Conservation (phyloP, 1,139 yeast genomes). For the Pichia kudriavzevii region DNA sequence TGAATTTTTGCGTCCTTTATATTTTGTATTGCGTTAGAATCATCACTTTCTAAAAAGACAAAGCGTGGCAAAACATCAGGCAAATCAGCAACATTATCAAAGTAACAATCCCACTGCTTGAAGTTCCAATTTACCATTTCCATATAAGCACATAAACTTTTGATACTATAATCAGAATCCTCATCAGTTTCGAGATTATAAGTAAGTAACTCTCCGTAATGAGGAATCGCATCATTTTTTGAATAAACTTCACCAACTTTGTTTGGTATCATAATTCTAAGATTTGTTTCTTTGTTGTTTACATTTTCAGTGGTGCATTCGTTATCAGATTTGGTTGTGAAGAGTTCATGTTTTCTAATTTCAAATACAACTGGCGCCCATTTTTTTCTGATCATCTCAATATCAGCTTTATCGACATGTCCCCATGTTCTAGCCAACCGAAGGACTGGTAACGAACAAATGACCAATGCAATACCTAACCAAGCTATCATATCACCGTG, state of each 20-base stretch:
- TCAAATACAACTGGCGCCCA: constrained; percentile 96
- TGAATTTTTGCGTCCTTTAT: constrained; percentile 4
- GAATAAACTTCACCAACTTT: constrained; percentile 76
- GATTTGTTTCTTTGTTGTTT: not conserved
- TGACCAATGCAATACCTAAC: constrained; percentile 81
- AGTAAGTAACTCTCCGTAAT: constrained; percentile 76
- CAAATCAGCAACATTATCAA: constrained; percentile 25
- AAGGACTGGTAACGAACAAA: constrained; percentile 77
- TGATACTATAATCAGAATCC: constrained; percentile 31
- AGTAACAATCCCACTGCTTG: constrained; percentile 72
- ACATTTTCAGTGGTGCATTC: not conserved
- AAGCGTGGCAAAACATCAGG: too few relatives aligned
- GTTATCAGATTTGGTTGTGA: constrained; percentile 2
- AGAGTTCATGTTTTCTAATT: constrained; percentile 28
- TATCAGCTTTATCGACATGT: constrained; percentile 51
- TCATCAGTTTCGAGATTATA: constrained; percentile 14
- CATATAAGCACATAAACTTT: constrained; percentile 58
- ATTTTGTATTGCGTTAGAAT: not conserved
- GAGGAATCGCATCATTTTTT: constrained; percentile 77
- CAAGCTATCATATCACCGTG: constrained; percentile 93
- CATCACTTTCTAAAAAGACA: too few relatives aligned
- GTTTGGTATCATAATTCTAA: constrained; percentile 69
- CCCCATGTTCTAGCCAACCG: constrained; percentile 75
- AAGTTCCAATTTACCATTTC: constrained; percentile 68
- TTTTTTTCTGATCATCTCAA: constrained; percentile 63